Conservation (phyloP, 192 early-diverging fungal species). For the Funneliformis geosporum region DNA sequence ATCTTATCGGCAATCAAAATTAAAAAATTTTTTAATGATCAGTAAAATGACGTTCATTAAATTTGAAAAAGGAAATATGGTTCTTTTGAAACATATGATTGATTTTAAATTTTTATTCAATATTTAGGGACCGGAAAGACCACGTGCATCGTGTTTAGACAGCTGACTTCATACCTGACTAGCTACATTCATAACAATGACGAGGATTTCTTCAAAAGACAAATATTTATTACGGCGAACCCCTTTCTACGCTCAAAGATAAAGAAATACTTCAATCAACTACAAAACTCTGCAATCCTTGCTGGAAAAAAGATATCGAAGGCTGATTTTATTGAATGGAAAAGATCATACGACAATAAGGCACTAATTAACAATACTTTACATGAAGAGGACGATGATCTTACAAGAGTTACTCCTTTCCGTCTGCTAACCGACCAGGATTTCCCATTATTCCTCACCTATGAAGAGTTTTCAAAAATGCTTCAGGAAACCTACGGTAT, state of each 20-base stretch:
- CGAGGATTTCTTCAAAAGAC: slow-evolving; percentile 13
- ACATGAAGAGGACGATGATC: slow-evolving; percentile 13
- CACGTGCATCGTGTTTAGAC: neutral
- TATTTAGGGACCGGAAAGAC: slow-evolving; percentile 21
- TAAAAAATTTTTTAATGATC: too few species aligned
- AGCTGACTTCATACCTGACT: slow-evolving; percentile 3
- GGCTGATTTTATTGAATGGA: neutral
- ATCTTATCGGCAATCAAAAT: too few species aligned
- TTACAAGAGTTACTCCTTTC: neutral
- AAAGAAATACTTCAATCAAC: neutral
- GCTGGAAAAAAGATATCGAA: neutral
- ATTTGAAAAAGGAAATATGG: too few species aligned
- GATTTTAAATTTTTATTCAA: neutral
- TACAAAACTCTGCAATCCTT: neutral
- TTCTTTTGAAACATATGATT: neutral
- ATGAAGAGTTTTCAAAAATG: slow-evolving; percentile 9
- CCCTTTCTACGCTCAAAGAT: neutral
- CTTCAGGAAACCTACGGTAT: slow-evolving; percentile 19
- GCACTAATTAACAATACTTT: neutral
- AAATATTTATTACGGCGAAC: slow-evolving; percentile 28
- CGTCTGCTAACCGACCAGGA: neutral
- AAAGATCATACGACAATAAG: neutral
- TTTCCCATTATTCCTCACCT: slow-evolving; percentile 18
- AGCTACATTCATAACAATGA: neutral
- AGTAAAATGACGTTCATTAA: neutral